Evolutionary conservation across 495 filamentous ascomycete species (phyloP), one percentile per base, ranked within the genome.

Genomic region (Penicillium salamii): DNA sequence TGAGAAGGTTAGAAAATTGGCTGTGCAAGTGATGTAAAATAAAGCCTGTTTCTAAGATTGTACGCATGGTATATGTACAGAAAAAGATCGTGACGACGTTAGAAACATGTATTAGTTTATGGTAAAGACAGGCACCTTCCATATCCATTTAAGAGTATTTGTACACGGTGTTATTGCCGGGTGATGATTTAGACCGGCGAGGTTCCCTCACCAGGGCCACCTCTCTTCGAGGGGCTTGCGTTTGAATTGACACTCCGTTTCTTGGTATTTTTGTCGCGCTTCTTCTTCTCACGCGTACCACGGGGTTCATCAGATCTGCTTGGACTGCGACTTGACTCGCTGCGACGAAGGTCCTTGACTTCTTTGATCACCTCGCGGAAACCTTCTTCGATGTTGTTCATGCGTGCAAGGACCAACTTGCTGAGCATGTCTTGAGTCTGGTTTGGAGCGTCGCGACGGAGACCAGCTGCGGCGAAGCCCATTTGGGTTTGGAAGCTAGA

Each of bases 331-430:
- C 67, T 72, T 1, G 64, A 64, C 5, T 53, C 66, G 15, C 42
- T 60, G 6, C 59, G 62, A 1, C 67, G 66, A n/a, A 76, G 61
- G 37, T 84, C 85, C 57, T 87, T 86, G 53, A 95, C 85, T 69
- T 96, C 91, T 46, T 83, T 87, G 46, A 93, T 78, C 19, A 96
- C 82, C 47, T 95, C 89, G 1, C 84, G 80, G 60, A 97, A 87
- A 11, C 78, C 78, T 63, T 91, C 89, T 65, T 97, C 91, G 7
- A 97, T 79, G 24, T 86, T 87, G 54, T 90, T 91, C 86, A 97
- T 96, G 43, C 89, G 77, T 5, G 89, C 88, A n/a, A 96, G 72
- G 66, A 96, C 86, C n/a, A 95, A 70, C 40, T 87, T 81, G 53
- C 83, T 84, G 67, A 95, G 85, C 63, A 83, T 78, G 53, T 85